Base-by-base conservation (phyloP, 768 basidiomycete species). In the Psilocybe azurescens region DNA sequence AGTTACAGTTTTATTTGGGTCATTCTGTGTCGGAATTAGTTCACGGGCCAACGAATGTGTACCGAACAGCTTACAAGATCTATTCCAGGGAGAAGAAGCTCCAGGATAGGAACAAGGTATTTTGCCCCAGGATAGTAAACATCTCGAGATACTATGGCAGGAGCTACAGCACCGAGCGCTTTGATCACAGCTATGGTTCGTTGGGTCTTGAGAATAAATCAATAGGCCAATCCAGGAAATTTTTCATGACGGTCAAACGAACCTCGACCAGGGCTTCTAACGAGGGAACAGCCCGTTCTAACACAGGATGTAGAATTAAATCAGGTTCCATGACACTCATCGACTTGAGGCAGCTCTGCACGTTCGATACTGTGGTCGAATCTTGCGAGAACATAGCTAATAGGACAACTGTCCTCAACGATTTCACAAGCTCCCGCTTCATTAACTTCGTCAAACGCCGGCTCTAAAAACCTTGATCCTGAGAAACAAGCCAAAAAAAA, bases 321-420 rank as follows among this genome's bases (percentile, higher is more conserved):
- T 94, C 92, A 1, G 95, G 94, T 66, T 95, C 94, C 83, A 94
- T 87, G 48, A 89, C 74, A 59, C 87, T 86, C 87, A 95, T 87
- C 16, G 89, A 91, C 74, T 93, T 93, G 64, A 96, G 76, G 60
- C 90, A 89, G 46, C 86, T 86, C 70, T 93, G 89, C 47, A 94
- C 89, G 65, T 94, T 91, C 14, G 81, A 75, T 30, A 91, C 89
- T 1, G 92, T 91, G 9, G 83, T 80, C 53, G 83, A 79, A 70
- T 94, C 92, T 70, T 91, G 90, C 8, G 91, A 93, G 78, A 96
- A 97, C 86, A 95, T 94, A 2, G 93, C 89, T n/a, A 95, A 81
- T 30, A 97, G 79, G 0, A 89, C 87, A 13, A 95, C 90, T 0
- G 94, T 95, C 60, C 93, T 78, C 39, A 95, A 78, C 24, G 86